phyloP scores from a whole-genome alignment of 495 filamentous ascomycete genomes.

The Delitschia confertaspora region DNA sequence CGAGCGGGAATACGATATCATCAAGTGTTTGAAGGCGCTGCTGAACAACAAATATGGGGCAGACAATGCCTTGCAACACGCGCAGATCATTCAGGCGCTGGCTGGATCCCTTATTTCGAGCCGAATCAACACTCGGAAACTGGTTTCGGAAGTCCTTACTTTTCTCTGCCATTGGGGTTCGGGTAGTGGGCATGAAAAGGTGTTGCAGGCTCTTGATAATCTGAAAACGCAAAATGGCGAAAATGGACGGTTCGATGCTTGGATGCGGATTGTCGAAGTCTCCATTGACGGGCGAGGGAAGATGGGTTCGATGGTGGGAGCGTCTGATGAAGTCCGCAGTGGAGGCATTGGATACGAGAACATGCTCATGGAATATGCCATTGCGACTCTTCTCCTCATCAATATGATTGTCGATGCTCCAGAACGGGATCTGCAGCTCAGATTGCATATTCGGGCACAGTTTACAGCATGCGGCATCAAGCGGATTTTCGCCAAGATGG shows the following conservation, averaged over 20 bases:
- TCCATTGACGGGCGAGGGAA: conserved; percentile 95
- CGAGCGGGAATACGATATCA: conserved; percentile 93
- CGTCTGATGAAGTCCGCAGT: conserved; percentile 92
- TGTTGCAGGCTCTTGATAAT: conserved; percentile 85
- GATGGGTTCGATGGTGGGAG: conserved; percentile 95
- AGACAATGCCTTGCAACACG: conserved; percentile 88
- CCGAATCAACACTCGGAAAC: conserved; percentile 81
- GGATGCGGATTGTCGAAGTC: conserved; percentile 98
- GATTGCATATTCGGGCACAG: conserved; percentile 90
- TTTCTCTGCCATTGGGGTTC: conserved; percentile 96
- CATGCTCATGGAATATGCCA: conserved; percentile 96
- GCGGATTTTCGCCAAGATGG: conserved; percentile 92
- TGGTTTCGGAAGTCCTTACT: conserved; percentile 92
- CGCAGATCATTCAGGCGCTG: conserved; percentile 79
- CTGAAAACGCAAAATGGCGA: conserved; percentile 84
- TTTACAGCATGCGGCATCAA: conserved; percentile 95
- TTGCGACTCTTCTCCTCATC: conserved; percentile 87
- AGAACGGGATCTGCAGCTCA: conserved; percentile 77
- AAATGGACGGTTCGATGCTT: conserved; percentile 93
- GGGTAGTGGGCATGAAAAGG: conserved; percentile 88
- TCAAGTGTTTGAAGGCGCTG: conserved; percentile 91
- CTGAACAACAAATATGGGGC: conserved; percentile 99
- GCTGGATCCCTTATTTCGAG: conserved; percentile 82
- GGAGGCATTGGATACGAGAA: conserved; percentile 99
- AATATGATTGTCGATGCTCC: conserved; percentile 95